phyloP scores from a whole-genome alignment of 2,329 filamentous ascomycete species.

The Fusarium stilboides region DNA sequence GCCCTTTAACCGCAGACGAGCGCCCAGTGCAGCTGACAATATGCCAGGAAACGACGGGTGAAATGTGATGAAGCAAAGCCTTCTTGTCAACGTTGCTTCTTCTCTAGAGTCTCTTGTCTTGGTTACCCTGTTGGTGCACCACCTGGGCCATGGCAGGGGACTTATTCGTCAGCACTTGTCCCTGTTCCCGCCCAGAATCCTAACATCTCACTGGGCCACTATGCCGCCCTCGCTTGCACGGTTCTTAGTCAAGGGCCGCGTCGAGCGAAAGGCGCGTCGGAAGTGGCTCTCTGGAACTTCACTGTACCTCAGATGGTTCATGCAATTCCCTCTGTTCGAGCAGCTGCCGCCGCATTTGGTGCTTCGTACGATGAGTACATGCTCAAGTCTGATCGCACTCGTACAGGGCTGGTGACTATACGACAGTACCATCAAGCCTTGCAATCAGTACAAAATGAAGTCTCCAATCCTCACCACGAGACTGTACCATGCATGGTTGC shows the following conservation, averaged over 20 bases:
- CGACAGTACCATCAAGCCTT: constrained; percentile 20
- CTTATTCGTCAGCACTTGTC: background rate
- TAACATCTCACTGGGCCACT: background rate
- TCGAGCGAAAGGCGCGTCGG: constrained; percentile 12
- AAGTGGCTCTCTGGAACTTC: constrained; percentile 25
- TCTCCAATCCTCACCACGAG: background rate
- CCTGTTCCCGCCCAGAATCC: background rate
- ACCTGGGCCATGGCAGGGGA: accelerated
- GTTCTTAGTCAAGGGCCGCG: constrained; percentile 26
- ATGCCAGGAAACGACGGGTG: constrained; percentile 23
- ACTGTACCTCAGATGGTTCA: constrained; percentile 33
- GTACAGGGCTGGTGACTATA: background rate
- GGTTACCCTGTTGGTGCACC: constrained; percentile 32
- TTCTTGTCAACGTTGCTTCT: constrained; percentile 30
- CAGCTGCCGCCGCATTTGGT: constrained; percentile 26
- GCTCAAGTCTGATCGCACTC: background rate
- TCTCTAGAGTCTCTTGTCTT: constrained; percentile 17
- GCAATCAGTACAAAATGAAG: constrained; percentile 10
- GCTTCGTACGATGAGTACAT: constrained; percentile 32
- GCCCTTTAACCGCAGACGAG: too few species aligned
- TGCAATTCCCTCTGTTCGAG: constrained; percentile 19
- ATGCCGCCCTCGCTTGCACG: constrained; percentile 20
- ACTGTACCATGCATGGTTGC: constrained; percentile 13
- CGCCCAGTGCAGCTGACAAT: constrained; percentile 2
- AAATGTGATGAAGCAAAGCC: constrained; percentile 42